A percentile compares a stretch with the other conserved stretches of the same genome.
These are phyloP conservation scores for Iris macrosiphon DNA, from an alignment of 106 monocot genomes.

Conservation along the genomic window DNA sequence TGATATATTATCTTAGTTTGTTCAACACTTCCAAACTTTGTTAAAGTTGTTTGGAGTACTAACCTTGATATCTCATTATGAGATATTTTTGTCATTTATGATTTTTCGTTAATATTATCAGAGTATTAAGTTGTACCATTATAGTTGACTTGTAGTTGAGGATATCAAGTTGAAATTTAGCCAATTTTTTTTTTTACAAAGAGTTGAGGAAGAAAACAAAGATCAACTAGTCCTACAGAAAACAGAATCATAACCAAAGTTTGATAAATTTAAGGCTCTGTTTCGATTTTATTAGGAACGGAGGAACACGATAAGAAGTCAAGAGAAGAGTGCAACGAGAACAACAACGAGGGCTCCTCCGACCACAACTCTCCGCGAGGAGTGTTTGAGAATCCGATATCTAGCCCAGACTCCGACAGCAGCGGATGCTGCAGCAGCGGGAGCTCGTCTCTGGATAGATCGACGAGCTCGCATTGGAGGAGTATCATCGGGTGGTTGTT, in stretches of 20 bases:
- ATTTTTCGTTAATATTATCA: not conserved
- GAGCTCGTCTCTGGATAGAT: conserved; percentile 10
- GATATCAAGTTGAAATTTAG: too few species aligned
- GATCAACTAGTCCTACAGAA: not conserved
- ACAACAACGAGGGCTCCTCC: conserved; percentile 4
- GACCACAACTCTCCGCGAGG: conserved; percentile 33
- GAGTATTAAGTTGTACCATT: not conserved
- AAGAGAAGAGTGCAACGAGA: not conserved
- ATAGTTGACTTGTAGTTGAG: not conserved
- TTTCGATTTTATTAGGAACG: too few species aligned
- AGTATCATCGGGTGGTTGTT: conserved; percentile 48
- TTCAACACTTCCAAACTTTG: too few species aligned
- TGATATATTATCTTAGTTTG: too few species aligned
- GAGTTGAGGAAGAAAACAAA: not conserved
- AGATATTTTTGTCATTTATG: too few species aligned
- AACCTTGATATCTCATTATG: too few species aligned
- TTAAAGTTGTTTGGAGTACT: too few species aligned
- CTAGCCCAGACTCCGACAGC: conserved; percentile 22
- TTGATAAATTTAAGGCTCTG: too few species aligned
- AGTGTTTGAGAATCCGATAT: conserved; percentile 24
- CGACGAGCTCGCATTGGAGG: conserved; percentile 39
- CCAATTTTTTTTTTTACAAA: not conserved
- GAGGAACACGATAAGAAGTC: too few species aligned
- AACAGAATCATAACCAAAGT: not conserved
- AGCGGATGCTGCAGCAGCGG: conserved; percentile 14